Base-by-base conservation (phyloP, 495 filamentous ascomycete genomes). In the Darksidea phi region DNA sequence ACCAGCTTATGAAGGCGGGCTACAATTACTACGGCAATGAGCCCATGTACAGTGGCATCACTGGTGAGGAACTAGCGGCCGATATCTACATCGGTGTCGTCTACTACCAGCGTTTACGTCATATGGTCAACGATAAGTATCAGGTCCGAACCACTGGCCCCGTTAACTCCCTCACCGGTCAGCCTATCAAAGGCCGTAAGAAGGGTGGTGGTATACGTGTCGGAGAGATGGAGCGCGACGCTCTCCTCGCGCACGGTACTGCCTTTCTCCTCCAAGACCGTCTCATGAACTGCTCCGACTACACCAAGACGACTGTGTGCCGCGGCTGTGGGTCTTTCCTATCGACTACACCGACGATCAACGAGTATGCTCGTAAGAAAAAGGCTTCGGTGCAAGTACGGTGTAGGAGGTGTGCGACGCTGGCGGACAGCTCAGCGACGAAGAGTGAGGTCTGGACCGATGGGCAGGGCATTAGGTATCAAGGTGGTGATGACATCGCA, bases 41-140 rank as follows among this genome's bases (percentile, higher is more conserved):
- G 77, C 94, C 94, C 4, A 93, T 98, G 82, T 98, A 98, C 76
- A 88, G 84, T 41, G 94, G 94, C 13, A 93, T 98, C 72, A 97
- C 94, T 0, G 94, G 94, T 59, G 85, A 92, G 67, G 94, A 97
- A 74, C 85, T 98, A 18, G 83, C 86, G 23, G 93, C 90, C 8
- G 94, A 98, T 74, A 98, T 98, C 72, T 98, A 95, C 60, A 85
- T 97, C 61, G 94, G 94, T 23, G 83, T 96, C 50, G 94, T 98
- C 57, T 96, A 96, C 79, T 98, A 98, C 80, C 94, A 98, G 73
- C 86, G 94, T 70, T 80, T 98, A 50, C 82, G 94, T 70, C 94
- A 98, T 84, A 98, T 98, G 94, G 94, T 98, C 20, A 96, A 96
- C 80, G 94, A 98, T 74, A 98, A 98, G 75, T 98, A 90, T 83